phyloP scores from a whole-genome alignment of 2,329 filamentous ascomycete genomes.

The Chalaropsis thielavioides region DNA sequence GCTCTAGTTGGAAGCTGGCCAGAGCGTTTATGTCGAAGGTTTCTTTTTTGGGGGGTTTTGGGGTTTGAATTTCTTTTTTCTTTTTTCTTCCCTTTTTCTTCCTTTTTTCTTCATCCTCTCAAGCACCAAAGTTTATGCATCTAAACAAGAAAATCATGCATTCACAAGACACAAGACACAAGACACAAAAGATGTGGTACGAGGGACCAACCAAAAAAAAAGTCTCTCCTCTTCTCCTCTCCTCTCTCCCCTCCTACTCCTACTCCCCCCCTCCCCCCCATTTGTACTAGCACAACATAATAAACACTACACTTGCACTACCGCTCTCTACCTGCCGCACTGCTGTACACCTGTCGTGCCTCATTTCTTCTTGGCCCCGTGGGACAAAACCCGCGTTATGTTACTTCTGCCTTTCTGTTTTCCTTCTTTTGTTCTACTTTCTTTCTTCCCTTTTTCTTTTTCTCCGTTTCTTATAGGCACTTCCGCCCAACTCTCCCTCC shows the following conservation, averaged over 20 bases:
- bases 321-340: too few relatives aligned
- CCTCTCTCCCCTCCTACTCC: too few relatives aligned
- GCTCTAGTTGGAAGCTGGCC: neutral
- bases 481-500: neutral
- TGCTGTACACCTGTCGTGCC: neutral
- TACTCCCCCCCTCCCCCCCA: too few relatives aligned
- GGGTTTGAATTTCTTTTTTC: neutral
- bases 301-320: neutral
- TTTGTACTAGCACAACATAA: neutral
- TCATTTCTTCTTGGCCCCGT: neutral
- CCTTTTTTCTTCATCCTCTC: neutral
- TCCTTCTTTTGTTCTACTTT: neutral
- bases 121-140: too few relatives aligned
- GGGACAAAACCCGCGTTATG: neutral
- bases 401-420: neutral
- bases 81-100: neutral
- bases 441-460: constrained; percentile 2
- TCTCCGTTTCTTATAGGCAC: constrained; percentile 3
- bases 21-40: neutral
- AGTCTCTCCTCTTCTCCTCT: neutral
- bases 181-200: constrained; percentile 3
- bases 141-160: too few relatives aligned
- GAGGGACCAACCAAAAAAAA: neutral
- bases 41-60: too few relatives aligned
- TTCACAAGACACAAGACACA: too few relatives aligned